Evolutionary conservation across 257 asterid species (phyloP).

Genomic region (Vinca minor): DNA sequence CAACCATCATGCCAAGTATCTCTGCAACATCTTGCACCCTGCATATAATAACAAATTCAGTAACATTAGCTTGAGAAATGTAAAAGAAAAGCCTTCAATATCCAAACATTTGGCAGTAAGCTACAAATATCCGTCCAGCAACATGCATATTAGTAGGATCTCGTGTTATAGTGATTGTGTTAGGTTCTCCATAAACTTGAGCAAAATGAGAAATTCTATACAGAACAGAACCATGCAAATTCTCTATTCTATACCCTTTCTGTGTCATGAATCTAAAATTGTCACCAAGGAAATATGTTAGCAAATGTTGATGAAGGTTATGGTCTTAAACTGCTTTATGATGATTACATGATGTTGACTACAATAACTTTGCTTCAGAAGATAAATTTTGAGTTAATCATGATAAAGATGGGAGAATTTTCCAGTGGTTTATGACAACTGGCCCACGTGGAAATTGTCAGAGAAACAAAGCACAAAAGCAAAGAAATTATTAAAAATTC

Average conservation of each 20-base stretch:
- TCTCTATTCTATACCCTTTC: background rate
- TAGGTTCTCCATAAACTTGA: background rate
- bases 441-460: background rate
- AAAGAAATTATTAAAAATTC: conserved; percentile 12
- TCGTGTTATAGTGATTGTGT: background rate
- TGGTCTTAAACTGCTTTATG: background rate
- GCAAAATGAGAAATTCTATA: background rate
- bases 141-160: conserved; percentile 2
- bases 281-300: background rate
- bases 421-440: background rate
- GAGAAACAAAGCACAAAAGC: background rate
- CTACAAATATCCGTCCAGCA: background rate
- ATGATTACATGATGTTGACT: background rate
- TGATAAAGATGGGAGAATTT: background rate
- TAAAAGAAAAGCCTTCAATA: background rate
- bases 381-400: conserved; percentile 1
- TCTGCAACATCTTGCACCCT: conserved; percentile 99
- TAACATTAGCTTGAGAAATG: background rate
- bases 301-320: background rate
- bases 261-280: background rate
- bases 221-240: conserved; percentile 4
- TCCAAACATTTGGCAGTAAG: background rate
- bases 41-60: conserved; percentile 20
- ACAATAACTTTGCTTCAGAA: background rate
- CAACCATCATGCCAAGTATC: conserved; percentile 98